Conservation (phyloP, 2,329 filamentous ascomycete genomes). For the Diaporthe ampelina region DNA sequence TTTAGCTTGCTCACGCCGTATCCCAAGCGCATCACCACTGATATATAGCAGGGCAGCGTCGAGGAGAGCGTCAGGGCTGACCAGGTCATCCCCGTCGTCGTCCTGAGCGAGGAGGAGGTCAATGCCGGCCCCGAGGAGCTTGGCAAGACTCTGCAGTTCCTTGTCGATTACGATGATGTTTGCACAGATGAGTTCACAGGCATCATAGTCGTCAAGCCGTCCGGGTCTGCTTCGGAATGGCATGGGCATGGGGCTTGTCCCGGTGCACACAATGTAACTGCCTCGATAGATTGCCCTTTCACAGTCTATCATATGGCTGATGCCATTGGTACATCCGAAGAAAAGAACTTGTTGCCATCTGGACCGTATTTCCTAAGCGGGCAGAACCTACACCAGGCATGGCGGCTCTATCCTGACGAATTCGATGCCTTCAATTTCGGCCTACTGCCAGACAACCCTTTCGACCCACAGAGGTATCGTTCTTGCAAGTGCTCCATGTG, state of each 20-base stretch:
- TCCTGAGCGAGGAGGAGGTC: conserved; percentile 55
- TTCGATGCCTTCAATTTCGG: conserved; percentile 54
- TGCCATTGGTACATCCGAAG: background rate
- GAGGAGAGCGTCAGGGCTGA: conserved; percentile 58
- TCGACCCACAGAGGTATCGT: conserved; percentile 37
- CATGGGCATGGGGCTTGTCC: background rate
- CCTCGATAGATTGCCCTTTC: conserved; percentile 7
- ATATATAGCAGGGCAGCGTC: conserved; percentile 53
- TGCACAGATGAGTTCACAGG: conserved; percentile 55
- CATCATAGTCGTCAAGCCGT: conserved; percentile 56
- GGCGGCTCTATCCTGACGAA: conserved; percentile 56
- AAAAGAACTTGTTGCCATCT: conserved; percentile 49
- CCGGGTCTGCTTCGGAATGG: conserved; percentile 40
- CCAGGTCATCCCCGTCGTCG: conserved; percentile 56
- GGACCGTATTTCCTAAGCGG: conserved; percentile 59
- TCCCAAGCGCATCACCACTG: background rate
- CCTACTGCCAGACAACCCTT: conserved; percentile 53
- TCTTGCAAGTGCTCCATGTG: background rate
- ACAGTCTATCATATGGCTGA: conserved; percentile 27
- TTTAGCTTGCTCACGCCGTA: conserved; percentile 8
- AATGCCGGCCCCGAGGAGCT: conserved; percentile 50
- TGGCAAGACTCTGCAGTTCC: conserved; percentile 51
- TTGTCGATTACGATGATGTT: conserved; percentile 55
- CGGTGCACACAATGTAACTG: background rate
- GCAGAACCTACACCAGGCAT: conserved; percentile 57